Evolutionary conservation across 1,284 basidiomycete genomes (phyloP), one percentile per base, ranked within the genome.

Genomic region (Naganishia sp.): DNA sequence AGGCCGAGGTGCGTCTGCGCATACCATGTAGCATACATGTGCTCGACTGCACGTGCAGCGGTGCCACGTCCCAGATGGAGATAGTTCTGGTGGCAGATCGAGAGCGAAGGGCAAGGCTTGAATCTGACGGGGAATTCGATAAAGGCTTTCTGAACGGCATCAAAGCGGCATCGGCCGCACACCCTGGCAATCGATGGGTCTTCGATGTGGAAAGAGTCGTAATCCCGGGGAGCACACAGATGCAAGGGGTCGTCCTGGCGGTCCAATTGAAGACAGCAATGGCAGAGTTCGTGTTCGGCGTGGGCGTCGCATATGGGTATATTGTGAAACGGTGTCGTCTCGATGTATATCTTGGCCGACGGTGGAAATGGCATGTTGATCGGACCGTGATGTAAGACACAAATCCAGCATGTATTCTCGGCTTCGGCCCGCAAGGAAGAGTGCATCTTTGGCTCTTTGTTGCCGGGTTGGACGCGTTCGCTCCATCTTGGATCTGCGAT

Each of bases 361-460:
- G 52, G 42, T 46, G 39, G 58, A 6, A 43, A 28, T 43, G 41
- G 23, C 28, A 25, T 7, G 31, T 41, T 47, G 9, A 2, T 17
- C 15, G 52, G 43, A 45, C 51, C 51, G 5, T 39, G n/a, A 10
- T 53, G 41, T 23, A 63, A 32, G 39, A 53, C 61, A n/a, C 61
- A 63, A 9, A 63, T 15, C 61, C 61, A 63, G 41, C 61, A 63
- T 42, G 52, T 63, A n/a, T 45, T 39, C 41, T 63, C 61, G 7
- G 61, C 61, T 46, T 63, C 51, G 17, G 61, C 25, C n/a, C 35
- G 50, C 32, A 63, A 51, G 10, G 58, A 61, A 39, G 58, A 61
- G 41, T 61, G 58, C 11, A 39, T 49, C 21, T 61, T 61, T 23
- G 58, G 47, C 11, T 61, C 47, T 42, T 61, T 61, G 23, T 47